Conservation (phyloP, 2,329 filamentous ascomycete genomes). For the Biscogniauxia sp. region DNA sequence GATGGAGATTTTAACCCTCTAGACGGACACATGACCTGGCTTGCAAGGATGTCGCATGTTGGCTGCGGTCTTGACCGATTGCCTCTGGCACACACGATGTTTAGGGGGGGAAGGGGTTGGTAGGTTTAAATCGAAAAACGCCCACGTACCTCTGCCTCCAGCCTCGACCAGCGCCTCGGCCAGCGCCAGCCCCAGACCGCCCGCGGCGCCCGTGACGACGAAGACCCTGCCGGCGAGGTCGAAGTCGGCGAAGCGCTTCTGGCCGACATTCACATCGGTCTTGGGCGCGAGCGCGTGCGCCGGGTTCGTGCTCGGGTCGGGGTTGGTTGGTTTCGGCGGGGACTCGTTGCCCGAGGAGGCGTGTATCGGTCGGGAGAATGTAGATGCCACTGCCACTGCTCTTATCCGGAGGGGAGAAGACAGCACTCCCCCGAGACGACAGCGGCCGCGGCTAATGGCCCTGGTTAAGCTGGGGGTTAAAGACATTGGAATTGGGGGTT, state of each 20-base stretch:
- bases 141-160: conserved; percentile 58
- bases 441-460: conserved; percentile 7
- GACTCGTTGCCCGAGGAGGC: background rate
- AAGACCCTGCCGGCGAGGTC: conserved; percentile 64
- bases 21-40: too few relatives aligned
- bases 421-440: background rate
- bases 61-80: background rate
- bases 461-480: conserved; percentile 12
- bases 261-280: conserved; percentile 28
- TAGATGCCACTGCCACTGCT: background rate
- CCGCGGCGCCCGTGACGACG: conserved; percentile 67
- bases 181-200: conserved; percentile 70
- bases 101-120: too few relatives aligned
- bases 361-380: conserved; percentile 1
- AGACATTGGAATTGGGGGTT: conserved; percentile 8
- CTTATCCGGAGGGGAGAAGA: background rate
- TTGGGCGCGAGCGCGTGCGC: conserved; percentile 17
- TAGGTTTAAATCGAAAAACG: background rate
- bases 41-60: too few relatives aligned
- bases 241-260: conserved; percentile 59
- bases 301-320: conserved; percentile 28
- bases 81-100: too few relatives aligned
- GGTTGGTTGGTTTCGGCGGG: conserved; percentile 16
- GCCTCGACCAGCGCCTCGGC: conserved; percentile 72
- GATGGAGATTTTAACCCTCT: too few relatives aligned